Evolutionary conservation across 2,329 filamentous ascomycete genomes (phyloP), one percentile per base, ranked within the genome.

Genomic region (Hypoxylon sp.): DNA sequence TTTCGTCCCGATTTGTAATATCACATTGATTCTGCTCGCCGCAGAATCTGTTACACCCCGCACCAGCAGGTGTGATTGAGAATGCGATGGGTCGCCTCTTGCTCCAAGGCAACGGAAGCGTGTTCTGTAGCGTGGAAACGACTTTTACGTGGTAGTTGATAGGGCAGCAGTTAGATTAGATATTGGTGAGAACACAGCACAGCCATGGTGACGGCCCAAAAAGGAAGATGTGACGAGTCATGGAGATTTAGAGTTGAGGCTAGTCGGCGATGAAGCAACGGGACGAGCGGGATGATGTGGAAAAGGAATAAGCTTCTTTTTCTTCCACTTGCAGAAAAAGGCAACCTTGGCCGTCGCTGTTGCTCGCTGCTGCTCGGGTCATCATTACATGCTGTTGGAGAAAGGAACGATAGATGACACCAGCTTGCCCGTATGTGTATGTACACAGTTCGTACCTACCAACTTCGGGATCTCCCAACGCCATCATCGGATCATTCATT

Each of bases 21-120:
- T 51, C 37, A 62, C 35, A 58, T 42, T 32, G 50, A 11, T 64
- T 70, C 31, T 56, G 32, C 47, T 64, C 54, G 65, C 54, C 55
- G 51, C 48, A 57, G 48, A 37, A 58, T 51, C 56, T 65, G 69
- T 67, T 67, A 69, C 65, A 65, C 71, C 65, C 68, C 66, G 66
- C 62, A 68, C 63, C 53, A 57, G 51, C 48, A 59, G 63, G 60
- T 71, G 68, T 72, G 71, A 72, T 68, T 3, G 55, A 64, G 54
- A 56, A 68, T 63, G 62, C 64, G 66, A 72, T 67, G 70, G 70
- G 68, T 52, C 46, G 46, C 48, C 52, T 62, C 53, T 54, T 29
- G 46, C 29, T 55, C 67, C 62, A 65, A 57, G 39, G 54, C 57
- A 67, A 37, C 62, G 59, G 68, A 69, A 57, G 39, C 42, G 42